A percentile compares a stretch with the other conserved stretches of the same genome.
These are phyloP conservation scores for Colletotrichum echinochloae DNA, from an alignment of 2,329 filamentous ascomycete genomes.

Conservation along the genomic window DNA sequence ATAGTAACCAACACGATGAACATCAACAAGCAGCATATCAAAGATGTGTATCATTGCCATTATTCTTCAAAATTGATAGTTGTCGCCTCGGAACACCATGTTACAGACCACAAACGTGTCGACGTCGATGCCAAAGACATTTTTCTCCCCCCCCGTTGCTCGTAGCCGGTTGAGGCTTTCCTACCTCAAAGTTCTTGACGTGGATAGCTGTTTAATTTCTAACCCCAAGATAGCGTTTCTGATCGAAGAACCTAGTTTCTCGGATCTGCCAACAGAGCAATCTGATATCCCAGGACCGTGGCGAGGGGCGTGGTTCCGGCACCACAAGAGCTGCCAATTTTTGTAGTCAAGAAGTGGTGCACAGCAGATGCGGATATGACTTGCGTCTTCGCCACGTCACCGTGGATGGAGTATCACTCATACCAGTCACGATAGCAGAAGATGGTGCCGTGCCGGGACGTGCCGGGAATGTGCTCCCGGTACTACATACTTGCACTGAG, in stretches of 20 bases:
- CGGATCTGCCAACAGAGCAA: conserved; percentile 45
- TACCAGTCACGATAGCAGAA: conserved; percentile 50
- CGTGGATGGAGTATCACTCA: conserved; percentile 46
- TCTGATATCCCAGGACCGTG: conserved; percentile 38
- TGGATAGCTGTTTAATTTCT: conserved; percentile 43
- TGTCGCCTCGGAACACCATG: background rate
- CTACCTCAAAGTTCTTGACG: background rate
- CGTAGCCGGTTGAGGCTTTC: conserved; percentile 16
- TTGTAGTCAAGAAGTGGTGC: conserved; percentile 47
- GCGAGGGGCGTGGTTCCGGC: conserved; percentile 43
- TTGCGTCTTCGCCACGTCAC: conserved; percentile 46
- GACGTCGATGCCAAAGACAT: conserved; percentile 7
- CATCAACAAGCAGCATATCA: background rate
- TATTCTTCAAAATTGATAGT: background rate
- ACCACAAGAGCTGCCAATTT: conserved; percentile 50
- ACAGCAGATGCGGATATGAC: conserved; percentile 48
- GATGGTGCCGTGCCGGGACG: conserved; percentile 48
- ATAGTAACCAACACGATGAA: background rate
- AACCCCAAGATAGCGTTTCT: conserved; percentile 47
- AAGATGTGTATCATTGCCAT: background rate
- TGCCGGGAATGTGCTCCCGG: conserved; percentile 44
- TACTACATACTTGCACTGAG: conserved; percentile 24
- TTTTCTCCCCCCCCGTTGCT: conserved; percentile 9
- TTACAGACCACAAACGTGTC: background rate
- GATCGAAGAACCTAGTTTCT: conserved; percentile 44